A percentile compares a stretch with the other conserved stretches of the same genome.
Evolutionary conservation across 108 stramenopile species (phyloP).

Genomic region (Skeletonema tropicum): DNA sequence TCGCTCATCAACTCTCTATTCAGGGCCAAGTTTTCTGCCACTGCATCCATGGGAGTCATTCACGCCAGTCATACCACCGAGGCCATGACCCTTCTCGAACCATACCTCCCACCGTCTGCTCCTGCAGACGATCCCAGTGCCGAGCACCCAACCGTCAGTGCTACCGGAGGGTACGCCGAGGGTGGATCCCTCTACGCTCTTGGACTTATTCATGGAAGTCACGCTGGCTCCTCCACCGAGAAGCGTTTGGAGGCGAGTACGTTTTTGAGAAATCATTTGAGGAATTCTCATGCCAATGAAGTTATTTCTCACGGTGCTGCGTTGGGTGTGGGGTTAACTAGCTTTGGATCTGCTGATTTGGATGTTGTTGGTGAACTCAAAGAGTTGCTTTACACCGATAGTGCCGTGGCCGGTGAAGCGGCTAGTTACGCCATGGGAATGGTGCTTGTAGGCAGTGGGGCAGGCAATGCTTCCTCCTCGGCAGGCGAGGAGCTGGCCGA

Average conservation of each 20-base stretch:
- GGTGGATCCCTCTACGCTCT: slow-evolving; percentile 97
- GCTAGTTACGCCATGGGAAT: slow-evolving; percentile 98
- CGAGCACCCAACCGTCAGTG: slow-evolving; percentile 57
- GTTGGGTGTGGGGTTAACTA: slow-evolving; percentile 96
- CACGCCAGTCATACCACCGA: slow-evolving; percentile 97
- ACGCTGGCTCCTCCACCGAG: slow-evolving; percentile 79
- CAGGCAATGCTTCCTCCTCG: slow-evolving; percentile 68
- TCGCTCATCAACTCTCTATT: not conserved
- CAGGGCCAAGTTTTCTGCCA: slow-evolving; percentile 98
- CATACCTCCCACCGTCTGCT: slow-evolving; percentile 93
- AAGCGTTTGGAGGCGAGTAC: slow-evolving; percentile 84
- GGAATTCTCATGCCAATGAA: slow-evolving; percentile 91
- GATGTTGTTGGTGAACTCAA: slow-evolving; percentile 91
- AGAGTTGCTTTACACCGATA: slow-evolving; percentile 94
- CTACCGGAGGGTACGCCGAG: slow-evolving; percentile 92
- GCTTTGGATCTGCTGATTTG: slow-evolving; percentile 90
- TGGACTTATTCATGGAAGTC: slow-evolving; percentile 95
- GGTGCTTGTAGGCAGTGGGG: slow-evolving; percentile 93
- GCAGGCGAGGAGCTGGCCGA: slow-evolving; percentile 75
- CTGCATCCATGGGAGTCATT: slow-evolving; percentile 95
- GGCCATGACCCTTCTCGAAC: slow-evolving; percentile 94
- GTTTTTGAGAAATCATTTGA: slow-evolving; percentile 75
- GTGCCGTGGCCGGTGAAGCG: slow-evolving; percentile 97
- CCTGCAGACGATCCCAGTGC: slow-evolving; percentile 51
- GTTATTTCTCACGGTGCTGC: slow-evolving; percentile 98